Conservation (phyloP, 176 grass and related monocot species). For the Oryza glaberrima region DNA sequence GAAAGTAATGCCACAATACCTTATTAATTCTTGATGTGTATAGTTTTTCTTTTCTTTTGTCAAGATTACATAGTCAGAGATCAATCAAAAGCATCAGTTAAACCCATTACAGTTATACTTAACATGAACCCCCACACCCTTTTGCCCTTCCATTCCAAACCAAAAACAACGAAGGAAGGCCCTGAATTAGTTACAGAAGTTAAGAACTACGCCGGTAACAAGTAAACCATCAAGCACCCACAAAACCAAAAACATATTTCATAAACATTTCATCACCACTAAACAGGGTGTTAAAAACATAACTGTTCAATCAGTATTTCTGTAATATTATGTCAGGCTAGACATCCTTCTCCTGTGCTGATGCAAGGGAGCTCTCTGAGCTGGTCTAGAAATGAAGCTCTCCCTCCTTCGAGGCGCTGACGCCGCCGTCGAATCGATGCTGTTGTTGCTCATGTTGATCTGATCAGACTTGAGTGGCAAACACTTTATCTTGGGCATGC, state of each 20-base stretch:
- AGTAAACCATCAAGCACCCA: constrained; percentile 9
- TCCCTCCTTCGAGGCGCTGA: constrained; percentile 50
- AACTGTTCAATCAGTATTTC: constrained; percentile 29
- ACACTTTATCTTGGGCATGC: constrained; percentile 31
- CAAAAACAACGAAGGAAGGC: constrained; percentile 60
- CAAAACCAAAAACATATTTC: neutral
- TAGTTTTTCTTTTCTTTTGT: neutral
- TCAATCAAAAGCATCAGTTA: constrained; percentile 5
- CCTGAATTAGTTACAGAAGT: constrained; percentile 39
- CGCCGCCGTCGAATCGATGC: constrained; percentile 59
- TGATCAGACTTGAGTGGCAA: constrained; percentile 43
- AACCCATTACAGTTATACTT: constrained; percentile 33
- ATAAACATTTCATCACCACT: constrained; percentile 19
- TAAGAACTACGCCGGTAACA: constrained; percentile 18
- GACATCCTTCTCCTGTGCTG: constrained; percentile 86
- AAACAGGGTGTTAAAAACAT: constrained; percentile 43
- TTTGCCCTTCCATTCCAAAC: constrained; percentile 51
- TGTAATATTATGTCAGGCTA: constrained; percentile 51
- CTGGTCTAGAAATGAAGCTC: constrained; percentile 37
- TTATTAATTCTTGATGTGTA: neutral
- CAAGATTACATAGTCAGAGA: constrained; percentile 2
- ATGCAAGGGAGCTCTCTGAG: constrained; percentile 53
- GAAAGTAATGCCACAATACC: neutral
- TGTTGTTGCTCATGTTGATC: constrained; percentile 53
- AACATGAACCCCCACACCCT: constrained; percentile 23